Conservation (phyloP, 2,329 filamentous ascomycete genomes). For the Pseudogymnoascus sp. region DNA sequence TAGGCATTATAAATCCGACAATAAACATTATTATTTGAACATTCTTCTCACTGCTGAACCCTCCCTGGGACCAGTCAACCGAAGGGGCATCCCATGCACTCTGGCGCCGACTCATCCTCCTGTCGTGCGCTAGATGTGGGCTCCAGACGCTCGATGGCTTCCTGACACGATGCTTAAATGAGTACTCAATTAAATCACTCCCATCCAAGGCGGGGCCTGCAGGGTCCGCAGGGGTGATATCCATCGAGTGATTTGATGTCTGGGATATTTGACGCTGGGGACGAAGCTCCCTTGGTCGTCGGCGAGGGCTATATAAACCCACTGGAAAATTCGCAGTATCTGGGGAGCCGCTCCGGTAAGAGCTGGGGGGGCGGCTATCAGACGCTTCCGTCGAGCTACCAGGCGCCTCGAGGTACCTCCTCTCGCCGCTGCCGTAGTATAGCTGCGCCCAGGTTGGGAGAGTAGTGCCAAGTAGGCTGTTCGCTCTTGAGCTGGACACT, state of each 20-base stretch:
- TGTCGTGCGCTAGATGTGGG: constrained; percentile 60
- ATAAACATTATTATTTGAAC: constrained; percentile 68
- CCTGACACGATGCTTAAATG: constrained; percentile 17
- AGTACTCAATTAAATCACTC: constrained; percentile 23
- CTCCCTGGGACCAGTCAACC: constrained; percentile 54
- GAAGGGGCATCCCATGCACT: constrained; percentile 69
- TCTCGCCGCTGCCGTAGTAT: constrained; percentile 63
- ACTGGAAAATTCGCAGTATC: constrained; percentile 40
- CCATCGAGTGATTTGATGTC: constrained; percentile 31
- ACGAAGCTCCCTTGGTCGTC: constrained; percentile 34
- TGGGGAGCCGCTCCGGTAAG: constrained; percentile 39
- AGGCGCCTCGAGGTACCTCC: constrained; percentile 37
- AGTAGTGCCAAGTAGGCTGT: constrained; percentile 31
- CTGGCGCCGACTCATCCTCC: constrained; percentile 42
- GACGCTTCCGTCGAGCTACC: constrained; percentile 22
- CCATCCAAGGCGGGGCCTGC: constrained; percentile 19
- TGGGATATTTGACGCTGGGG: constrained; percentile 19
- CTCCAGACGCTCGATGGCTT: constrained; percentile 56
- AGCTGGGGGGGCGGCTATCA: constrained; percentile 40
- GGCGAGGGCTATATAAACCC: constrained; percentile 38
- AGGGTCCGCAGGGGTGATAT: constrained; percentile 32
- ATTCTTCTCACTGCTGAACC: constrained; percentile 58
- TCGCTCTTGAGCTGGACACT: constrained; percentile 35
- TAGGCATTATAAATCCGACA: constrained; percentile 67
- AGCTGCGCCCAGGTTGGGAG: constrained; percentile 45